Evolutionary conservation across 345 rosid genomes (phyloP), one percentile per base, ranked within the genome.

Genomic region (Clausena lansium): DNA sequence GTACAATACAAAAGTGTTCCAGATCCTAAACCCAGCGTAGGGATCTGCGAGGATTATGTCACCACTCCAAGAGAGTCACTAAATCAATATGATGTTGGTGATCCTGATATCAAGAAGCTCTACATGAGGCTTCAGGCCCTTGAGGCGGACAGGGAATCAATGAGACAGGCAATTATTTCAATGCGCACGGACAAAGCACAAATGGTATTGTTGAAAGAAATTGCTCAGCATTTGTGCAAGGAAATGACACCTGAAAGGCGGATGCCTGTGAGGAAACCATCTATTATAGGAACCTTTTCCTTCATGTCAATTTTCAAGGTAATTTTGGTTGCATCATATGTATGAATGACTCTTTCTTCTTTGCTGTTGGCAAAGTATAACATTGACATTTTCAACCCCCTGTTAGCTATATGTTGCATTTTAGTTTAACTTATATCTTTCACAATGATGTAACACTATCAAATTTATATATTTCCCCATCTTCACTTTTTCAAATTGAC

Each of bases 91-190:
- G 97, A 91, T 77, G 69, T 68, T 73, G 83, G 73, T 70, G 94
- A 93, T 91, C 94, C 95, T 33, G 98, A 94, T 80, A 78, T 97
- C 74, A 86, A 89, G 79, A 97, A 91, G 74, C 94, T 97, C 24
- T 90, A 89, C 82, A 83, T 73, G 86, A 90, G 99, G 87, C 94
- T 97, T 85, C 99, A 97, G 74, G 90, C 97, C 13, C 92, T 97
- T 50, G 98, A 97, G 89, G 98, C 96, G 20, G 97, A 97, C 81
- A 91, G 98, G 81, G 99, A 97, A 87, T 97, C 98, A 15, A 91
- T 97, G 99, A 90, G 92, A 81, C 97, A 93, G 67, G 91, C 97
- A 76, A 76, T 97, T 78, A 63, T 94, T 70, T 94, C 99, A 39
- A 94, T 93, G 98, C 90, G 98, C 27, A 94, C 97, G 1, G 98